Base-by-base conservation (phyloP, 768 basidiomycete species). In the Xerocomellus dryophilus region DNA sequence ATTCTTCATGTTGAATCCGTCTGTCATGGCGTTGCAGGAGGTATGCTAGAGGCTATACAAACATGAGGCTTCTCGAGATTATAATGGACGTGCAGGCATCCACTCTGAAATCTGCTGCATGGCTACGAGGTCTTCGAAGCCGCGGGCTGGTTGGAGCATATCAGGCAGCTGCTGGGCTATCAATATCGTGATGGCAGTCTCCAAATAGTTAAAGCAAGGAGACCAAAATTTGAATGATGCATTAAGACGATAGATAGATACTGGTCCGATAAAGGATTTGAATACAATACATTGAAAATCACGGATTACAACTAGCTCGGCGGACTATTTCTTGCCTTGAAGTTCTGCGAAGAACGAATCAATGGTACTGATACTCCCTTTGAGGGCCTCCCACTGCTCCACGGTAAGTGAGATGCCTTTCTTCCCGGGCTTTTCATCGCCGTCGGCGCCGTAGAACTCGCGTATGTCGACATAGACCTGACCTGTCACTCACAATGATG, bases 371-470 rank as follows among this genome's bases (percentile, higher is more conserved):
- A 69, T 58, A 36, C 71, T 69, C 15, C 65, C 66, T 63, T 80
- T 85, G 49, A 90, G 70, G 11, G 65, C 61, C 42, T 83, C 71
- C 86, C 86, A 88, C 81, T 88, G 88, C 18, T 90, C 88, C 3
- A 72, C 43, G 14, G 73, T 67, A 25, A 93, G 74, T 0, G 85
- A 79, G 47, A 92, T 87, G 9, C 89, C 90, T 61, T 91, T 93
- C 69, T 90, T 92, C 0, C 88, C 88, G 0, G 90, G 90, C 57
- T 86, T 89, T 58, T 81, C 77, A 4, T 84, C 82, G 6, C 84
- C 82, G 1, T 79, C 72, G 20, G 70, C 66, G 48, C 69, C 75
- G 50, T 87, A 93, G 61, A 78, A 92, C 66, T 92, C 88, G 38
- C 90, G 81, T 49, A 92, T 88, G 62, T 91, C 87, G 23, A 91